Conservation (phyloP, 2,329 filamentous ascomycete genomes). For the Exophiala dermatitidis region DNA sequence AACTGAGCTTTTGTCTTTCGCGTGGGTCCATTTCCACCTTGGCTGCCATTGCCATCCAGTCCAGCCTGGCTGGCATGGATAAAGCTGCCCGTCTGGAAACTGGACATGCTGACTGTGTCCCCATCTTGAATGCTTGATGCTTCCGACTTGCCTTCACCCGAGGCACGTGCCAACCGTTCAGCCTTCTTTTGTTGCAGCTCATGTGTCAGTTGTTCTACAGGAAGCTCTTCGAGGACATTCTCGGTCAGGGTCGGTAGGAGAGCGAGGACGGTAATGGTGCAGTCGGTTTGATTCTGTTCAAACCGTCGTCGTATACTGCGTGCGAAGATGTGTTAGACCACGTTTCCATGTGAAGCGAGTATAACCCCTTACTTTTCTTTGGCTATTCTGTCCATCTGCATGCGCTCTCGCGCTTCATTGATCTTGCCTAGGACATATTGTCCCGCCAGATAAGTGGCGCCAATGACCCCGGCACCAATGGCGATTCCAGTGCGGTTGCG, state of each 20-base stretch:
- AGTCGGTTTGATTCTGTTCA: conserved; percentile 98
- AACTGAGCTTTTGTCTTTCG: conserved; percentile 82
- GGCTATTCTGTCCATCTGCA: conserved; percentile 90
- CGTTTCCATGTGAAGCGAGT: neutral
- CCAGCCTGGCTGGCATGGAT: conserved; percentile 71
- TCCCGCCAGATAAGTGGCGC: conserved; percentile 82
- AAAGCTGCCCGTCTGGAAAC: conserved; percentile 72
- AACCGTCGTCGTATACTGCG: conserved; percentile 83
- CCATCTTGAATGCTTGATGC: conserved; percentile 70
- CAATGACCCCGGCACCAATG: conserved; percentile 78
- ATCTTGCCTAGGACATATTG: conserved; percentile 91
- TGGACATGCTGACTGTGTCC: conserved; percentile 68
- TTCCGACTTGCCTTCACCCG: conserved; percentile 51
- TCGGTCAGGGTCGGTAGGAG: conserved; percentile 85
- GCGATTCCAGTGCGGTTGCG: conserved; percentile 86
- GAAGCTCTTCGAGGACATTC: conserved; percentile 77
- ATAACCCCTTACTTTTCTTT: conserved; percentile 73
- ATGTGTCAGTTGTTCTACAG: conserved; percentile 85
- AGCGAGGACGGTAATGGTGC: conserved; percentile 94
- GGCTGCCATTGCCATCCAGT: conserved; percentile 37
- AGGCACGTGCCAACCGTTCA: conserved; percentile 45
- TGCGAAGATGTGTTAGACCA: conserved; percentile 13
- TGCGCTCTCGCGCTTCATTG: conserved; percentile 86
- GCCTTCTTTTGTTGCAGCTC: conserved; percentile 92
- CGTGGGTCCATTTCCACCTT: conserved; percentile 31